Evolutionary conservation across 2,329 filamentous ascomycete genomes (phyloP).

Genomic region (Fusarium newnesense): DNA sequence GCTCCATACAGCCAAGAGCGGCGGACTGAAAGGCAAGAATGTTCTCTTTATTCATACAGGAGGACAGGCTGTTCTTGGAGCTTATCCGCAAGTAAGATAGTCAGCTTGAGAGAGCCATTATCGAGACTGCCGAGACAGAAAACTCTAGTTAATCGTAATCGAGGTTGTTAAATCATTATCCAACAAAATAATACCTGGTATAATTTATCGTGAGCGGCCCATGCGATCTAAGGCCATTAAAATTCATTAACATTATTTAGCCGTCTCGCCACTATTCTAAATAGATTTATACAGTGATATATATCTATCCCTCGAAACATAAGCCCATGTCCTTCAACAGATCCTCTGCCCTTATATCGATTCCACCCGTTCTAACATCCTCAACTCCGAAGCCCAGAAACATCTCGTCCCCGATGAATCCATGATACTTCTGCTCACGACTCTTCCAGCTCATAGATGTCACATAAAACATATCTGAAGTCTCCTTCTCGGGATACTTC

Average conservation of each 20-base stretch:
- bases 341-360: constrained; percentile 63
- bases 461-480: constrained; percentile 67
- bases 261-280: not conserved
- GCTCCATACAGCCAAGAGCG: not conserved
- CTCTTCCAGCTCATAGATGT: constrained; percentile 67
- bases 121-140: not conserved
- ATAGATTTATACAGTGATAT: not conserved
- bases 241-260: not conserved
- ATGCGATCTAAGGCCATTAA: not conserved
- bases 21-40: constrained; percentile 3
- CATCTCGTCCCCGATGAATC: constrained; percentile 65
- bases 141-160: not conserved
- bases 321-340: constrained; percentile 53
- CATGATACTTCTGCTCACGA: constrained; percentile 60
- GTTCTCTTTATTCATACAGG: constrained; percentile 27
- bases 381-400: constrained; percentile 68
- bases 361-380: constrained; percentile 58
- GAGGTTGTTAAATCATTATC: not conserved
- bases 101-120: too few relatives aligned
- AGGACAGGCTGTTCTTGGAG: constrained; percentile 17
- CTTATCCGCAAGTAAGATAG: constrained; percentile 10
- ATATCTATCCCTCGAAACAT: constrained; percentile 32
- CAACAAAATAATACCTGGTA: too few relatives aligned
- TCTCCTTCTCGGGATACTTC: constrained; percentile 42
- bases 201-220: too few relatives aligned